phyloP scores from a whole-genome alignment of 257 asterid species.

The Solanum arcanum region DNA sequence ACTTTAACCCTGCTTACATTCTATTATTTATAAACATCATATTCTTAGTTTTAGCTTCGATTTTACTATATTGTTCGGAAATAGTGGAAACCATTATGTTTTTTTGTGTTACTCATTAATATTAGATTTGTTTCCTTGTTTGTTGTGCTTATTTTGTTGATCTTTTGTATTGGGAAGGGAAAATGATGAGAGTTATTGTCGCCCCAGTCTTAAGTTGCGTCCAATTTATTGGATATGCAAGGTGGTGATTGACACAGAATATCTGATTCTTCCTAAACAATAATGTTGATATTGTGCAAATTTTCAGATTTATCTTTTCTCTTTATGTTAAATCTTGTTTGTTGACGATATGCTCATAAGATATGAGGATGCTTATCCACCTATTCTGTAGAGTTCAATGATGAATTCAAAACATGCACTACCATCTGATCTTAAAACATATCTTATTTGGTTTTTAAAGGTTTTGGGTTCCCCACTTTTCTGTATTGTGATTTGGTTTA shows the following conservation, averaged over 20 bases:
- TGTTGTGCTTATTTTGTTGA: neutral
- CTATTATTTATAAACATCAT: neutral
- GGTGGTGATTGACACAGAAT: conserved; percentile 25
- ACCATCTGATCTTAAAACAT: conserved; percentile 64
- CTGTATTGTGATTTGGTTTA: neutral
- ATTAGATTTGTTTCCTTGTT: neutral
- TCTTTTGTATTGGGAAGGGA: neutral
- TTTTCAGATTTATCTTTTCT: neutral
- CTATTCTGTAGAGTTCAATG: conserved; percentile 43
- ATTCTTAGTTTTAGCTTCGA: neutral
- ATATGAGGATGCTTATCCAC: conserved; percentile 35
- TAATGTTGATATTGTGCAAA: neutral
- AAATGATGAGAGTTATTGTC: conserved; percentile 31
- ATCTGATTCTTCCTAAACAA: conserved; percentile 12
- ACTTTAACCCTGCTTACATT: conserved; percentile 20
- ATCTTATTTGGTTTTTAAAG: neutral
- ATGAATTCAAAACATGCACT: conserved; percentile 60
- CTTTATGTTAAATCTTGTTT: neutral
- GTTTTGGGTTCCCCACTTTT: neutral
- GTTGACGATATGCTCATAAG: neutral
- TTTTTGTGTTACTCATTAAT: neutral
- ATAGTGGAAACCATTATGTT: neutral
- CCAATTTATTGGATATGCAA: conserved; percentile 3
- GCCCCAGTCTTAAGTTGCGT: conserved; percentile 46
- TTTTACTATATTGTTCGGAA: neutral